phyloP scores from a whole-genome alignment of 2,329 filamentous ascomycete genomes.

The Aspergillus fructus region DNA sequence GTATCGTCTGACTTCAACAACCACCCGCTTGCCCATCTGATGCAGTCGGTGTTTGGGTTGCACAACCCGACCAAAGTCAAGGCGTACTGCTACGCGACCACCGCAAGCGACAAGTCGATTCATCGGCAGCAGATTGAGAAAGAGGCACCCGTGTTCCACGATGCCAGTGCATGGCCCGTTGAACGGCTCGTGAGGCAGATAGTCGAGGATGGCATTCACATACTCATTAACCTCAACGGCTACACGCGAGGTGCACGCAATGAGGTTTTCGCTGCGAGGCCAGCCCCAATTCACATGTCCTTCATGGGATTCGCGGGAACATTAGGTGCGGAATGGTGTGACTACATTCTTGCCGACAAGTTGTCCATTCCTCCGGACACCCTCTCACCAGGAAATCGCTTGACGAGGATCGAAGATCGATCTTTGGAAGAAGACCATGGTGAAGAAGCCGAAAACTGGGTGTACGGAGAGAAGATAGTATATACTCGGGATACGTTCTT shows the following conservation, averaged over 20 bases:
- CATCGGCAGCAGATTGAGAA: constrained; percentile 91
- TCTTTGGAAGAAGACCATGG: constrained; percentile 64
- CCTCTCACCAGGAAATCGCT: constrained; percentile 74
- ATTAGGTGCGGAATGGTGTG: constrained; percentile 95
- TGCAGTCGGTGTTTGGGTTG: constrained; percentile 97
- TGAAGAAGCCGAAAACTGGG: constrained; percentile 73
- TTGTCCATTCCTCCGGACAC: constrained; percentile 82
- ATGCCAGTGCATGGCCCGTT: constrained; percentile 82
- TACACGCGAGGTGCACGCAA: constrained; percentile 97
- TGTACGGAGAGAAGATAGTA: constrained; percentile 96
- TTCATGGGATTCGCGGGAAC: constrained; percentile 99
- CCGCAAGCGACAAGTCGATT: constrained; percentile 80
- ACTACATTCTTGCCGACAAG: constrained; percentile 89
- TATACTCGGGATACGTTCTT: constrained; percentile 96
- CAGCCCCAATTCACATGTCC: constrained; percentile 96
- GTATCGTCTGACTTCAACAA: constrained; percentile 99
- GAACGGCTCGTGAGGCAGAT: constrained; percentile 86
- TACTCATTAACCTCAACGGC: constrained; percentile 95
- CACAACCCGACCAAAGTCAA: constrained; percentile 72
- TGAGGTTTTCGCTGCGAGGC: constrained; percentile 91
- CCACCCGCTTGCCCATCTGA: constrained; percentile 90
- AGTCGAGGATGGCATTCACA: constrained; percentile 82
- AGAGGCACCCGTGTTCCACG: constrained; percentile 86
- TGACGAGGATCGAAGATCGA: constrained; percentile 70
- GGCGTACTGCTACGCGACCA: constrained; percentile 95